Conservation (phyloP, 805 yeast species). For the Myxozyma vanderwaltii region DNA sequence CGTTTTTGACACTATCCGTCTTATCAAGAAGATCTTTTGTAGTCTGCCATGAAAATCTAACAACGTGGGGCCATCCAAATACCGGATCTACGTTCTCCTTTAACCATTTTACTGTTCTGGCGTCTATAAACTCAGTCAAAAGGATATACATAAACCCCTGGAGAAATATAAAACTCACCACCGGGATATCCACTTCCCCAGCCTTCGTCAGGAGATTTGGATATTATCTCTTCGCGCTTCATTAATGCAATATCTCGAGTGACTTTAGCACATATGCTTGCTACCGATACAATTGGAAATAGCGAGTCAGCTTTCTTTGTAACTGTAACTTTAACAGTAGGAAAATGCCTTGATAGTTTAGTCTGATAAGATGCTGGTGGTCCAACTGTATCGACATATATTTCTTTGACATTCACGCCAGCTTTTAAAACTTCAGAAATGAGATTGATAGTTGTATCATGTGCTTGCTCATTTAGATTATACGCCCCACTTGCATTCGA, state of each 20-base stretch:
- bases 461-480: conserved; percentile 94
- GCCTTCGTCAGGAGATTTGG: conserved; percentile 31
- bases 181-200: conserved; percentile 96
- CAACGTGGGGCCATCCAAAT: conserved; percentile 81
- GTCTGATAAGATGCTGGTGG: conserved; percentile 84
- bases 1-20: conserved; percentile 1
- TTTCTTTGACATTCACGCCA: conserved; percentile 67
- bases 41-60: conserved; percentile 94
- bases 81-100: conserved; percentile 61
- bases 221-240: conserved; percentile 32
- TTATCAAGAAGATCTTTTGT: conserved; percentile 64
- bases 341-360: conserved; percentile 71
- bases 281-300: conserved; percentile 90
- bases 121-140: conserved; percentile 53
- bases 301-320: conserved; percentile 93
- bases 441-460: conserved; percentile 83
- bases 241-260: conserved; percentile 74
- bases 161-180: conserved; percentile 3
- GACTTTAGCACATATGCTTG: conserved; percentile 94
- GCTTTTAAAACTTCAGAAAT: conserved; percentile 63
- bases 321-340: conserved; percentile 71
- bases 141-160: neutral
- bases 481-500: conserved; percentile 55
- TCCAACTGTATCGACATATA: conserved; percentile 95
- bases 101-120: conserved; percentile 80